These are phyloP conservation scores for Botrytis porri DNA, from an alignment of 2,329 filamentous ascomycete genomes.

Conservation along the genomic window DNA sequence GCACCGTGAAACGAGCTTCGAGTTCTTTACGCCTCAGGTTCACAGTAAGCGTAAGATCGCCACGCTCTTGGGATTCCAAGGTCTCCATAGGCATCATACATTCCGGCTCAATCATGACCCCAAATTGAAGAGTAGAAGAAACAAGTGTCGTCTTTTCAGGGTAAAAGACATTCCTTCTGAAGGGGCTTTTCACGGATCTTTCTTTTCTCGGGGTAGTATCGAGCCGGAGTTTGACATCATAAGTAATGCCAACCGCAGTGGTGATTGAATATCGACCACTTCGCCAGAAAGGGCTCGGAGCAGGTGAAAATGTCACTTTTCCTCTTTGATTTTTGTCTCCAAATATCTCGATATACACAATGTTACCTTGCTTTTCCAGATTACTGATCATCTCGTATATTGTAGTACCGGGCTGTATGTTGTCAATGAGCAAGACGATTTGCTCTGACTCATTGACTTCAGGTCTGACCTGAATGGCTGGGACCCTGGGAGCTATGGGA, in stretches of 20 bases:
- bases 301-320: slow-evolving; percentile 56
- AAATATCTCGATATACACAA: slow-evolving; percentile 55
- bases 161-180: slow-evolving; percentile 34
- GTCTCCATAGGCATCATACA: slow-evolving; percentile 49
- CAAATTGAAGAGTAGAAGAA: slow-evolving; percentile 56
- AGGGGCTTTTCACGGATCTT: slow-evolving; percentile 25
- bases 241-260: neutral
- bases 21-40: slow-evolving; percentile 43
- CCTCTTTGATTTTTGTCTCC: slow-evolving; percentile 44
- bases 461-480: slow-evolving; percentile 7
- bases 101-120: slow-evolving; percentile 51
- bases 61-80: neutral
- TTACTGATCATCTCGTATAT: slow-evolving; percentile 3
- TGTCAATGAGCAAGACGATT: neutral
- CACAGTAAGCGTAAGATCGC: slow-evolving; percentile 40
- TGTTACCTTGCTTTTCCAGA: slow-evolving; percentile 24
- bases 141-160: slow-evolving; percentile 42
- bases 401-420: slow-evolving; percentile 8
- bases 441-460: neutral
- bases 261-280: neutral
- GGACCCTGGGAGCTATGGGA: neutral
- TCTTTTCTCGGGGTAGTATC: neutral
- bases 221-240: neutral
- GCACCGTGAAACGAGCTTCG: slow-evolving; percentile 43
- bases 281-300: slow-evolving; percentile 54